A percentile compares a stretch with the other conserved stretches of the same genome.
Evolutionary conservation across 2,329 filamentous ascomycete species (phyloP).

Genomic region (Cladosporium colombiae): DNA sequence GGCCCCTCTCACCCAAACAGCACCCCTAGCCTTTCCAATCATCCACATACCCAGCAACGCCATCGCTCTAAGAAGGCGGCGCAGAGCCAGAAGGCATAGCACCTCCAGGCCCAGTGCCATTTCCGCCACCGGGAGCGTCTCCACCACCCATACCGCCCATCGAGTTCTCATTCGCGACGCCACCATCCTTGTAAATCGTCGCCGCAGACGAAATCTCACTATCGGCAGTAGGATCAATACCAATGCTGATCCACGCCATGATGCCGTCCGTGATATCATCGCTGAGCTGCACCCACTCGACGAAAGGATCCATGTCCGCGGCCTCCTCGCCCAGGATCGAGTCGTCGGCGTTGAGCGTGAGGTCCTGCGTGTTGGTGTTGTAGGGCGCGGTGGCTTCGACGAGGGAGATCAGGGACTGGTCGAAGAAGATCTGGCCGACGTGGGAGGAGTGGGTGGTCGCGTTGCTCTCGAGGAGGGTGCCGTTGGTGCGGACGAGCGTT

Average conservation of each 20-base stretch:
- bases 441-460: constrained; percentile 56
- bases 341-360: constrained; percentile 56
- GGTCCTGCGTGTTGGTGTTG: constrained; percentile 41
- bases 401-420: constrained; percentile 56
- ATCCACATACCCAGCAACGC: too few relatives aligned
- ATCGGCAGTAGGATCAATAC: constrained; percentile 43
- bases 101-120: neutral
- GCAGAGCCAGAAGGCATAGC: neutral
- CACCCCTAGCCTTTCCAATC: too few relatives aligned
- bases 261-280: constrained; percentile 53
- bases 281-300: constrained; percentile 60
- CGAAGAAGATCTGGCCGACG: constrained; percentile 64
- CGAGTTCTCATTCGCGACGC: constrained; percentile 27
- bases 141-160: constrained; percentile 23
- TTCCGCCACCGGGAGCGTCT: constrained; percentile 8
- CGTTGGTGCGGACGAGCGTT: constrained; percentile 46
- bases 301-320: constrained; percentile 53
- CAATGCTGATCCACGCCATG: constrained; percentile 56
- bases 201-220: constrained; percentile 24
- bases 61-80: neutral
- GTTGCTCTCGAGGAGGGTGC: constrained; percentile 54
- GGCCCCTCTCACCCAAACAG: neutral
- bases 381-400: constrained; percentile 53
- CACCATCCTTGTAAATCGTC: constrained; percentile 27
- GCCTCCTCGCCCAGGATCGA: constrained; percentile 49